Percentiles rank a stretch among this genome's conserved stretches.
Evolutionary conservation across 495 filamentous ascomycete genomes (phyloP).

Genomic region (Lindgomyces ingoldianus): DNA sequence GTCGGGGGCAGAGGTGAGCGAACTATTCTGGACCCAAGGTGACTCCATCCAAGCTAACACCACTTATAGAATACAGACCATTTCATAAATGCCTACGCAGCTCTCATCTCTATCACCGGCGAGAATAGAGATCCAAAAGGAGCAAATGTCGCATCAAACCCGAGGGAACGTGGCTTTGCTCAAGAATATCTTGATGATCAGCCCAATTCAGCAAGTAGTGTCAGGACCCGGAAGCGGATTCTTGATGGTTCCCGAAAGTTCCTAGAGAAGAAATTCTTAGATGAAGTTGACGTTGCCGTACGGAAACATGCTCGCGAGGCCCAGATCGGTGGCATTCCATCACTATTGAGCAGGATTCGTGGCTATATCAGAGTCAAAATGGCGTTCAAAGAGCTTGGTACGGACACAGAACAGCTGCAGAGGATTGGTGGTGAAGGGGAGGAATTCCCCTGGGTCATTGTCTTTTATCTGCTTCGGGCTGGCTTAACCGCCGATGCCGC

Average conservation of each 20-base stretch:
- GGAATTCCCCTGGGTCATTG: constrained; percentile 88
- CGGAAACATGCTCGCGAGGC: constrained; percentile 83
- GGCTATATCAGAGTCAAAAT: constrained; percentile 82
- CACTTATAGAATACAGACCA: constrained; percentile 55
- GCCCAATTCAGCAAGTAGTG: constrained; percentile 59
- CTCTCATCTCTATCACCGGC: constrained; percentile 67
- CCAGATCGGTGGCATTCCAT: constrained; percentile 83
- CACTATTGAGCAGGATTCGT: constrained; percentile 82
- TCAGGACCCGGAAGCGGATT: constrained; percentile 69
- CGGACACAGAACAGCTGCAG: constrained; percentile 72
- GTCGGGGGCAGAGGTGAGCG: constrained; percentile 58
- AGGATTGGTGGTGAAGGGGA: constrained; percentile 73
- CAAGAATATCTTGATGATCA: constrained; percentile 70
- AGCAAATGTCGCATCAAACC: background rate
- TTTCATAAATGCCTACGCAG: constrained; percentile 74
- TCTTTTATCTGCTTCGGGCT: constrained; percentile 88
- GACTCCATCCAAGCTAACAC: too few relatives aligned
- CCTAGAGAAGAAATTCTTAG: constrained; percentile 73
- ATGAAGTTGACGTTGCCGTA: constrained; percentile 71
- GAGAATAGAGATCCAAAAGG: constrained; percentile 59
- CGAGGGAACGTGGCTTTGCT: constrained; percentile 73
- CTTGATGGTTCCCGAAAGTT: constrained; percentile 73
- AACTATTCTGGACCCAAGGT: too few relatives aligned
- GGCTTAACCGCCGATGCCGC: constrained; percentile 83
- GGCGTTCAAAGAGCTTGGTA: constrained; percentile 73